These are phyloP conservation scores for Grosmannia clavigera DNA, from an alignment of 2,329 filamentous ascomycete genomes.

Conservation along the genomic window DNA sequence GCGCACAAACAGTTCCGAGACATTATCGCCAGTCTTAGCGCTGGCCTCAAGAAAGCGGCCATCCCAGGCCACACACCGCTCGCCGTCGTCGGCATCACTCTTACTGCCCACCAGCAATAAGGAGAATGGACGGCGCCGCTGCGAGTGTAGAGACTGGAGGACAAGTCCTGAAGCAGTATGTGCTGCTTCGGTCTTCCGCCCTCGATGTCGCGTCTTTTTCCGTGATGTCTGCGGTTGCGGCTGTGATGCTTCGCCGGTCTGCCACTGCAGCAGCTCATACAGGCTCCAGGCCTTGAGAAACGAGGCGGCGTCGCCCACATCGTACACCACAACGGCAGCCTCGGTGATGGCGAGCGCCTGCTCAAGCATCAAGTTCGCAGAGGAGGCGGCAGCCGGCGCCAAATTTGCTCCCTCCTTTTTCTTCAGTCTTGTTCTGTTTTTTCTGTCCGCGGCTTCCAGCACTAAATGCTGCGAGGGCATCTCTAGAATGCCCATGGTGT, in stretches of 20 bases:
- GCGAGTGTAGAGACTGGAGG: too few species aligned
- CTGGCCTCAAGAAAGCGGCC: constrained; percentile 22
- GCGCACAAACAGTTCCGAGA: constrained; percentile 21
- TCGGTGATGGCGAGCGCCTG: constrained; percentile 28
- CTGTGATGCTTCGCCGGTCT: too few species aligned
- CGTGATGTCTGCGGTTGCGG: too few species aligned
- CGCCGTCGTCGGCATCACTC: constrained; percentile 19
- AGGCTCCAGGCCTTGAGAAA: constrained; percentile 16
- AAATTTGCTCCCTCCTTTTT: too few species aligned
- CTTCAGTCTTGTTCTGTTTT: too few species aligned
- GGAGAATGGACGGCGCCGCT: background rate
- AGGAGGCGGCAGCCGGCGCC: too few species aligned
- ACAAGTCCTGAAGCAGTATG: too few species aligned
- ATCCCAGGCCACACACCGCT: constrained; percentile 17
- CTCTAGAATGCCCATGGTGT: constrained; percentile 25
- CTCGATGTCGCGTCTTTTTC: too few species aligned
- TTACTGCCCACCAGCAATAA: constrained; percentile 24
- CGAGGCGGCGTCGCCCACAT: constrained; percentile 17
- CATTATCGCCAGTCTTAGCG: constrained; percentile 19
- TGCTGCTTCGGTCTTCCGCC: too few species aligned
- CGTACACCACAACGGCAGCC: constrained; percentile 25
- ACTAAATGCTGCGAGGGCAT: constrained; percentile 13
- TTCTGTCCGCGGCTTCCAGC: too few species aligned
- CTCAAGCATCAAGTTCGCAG: constrained; percentile 13
- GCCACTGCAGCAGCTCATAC: constrained; percentile 14